Percentiles rank a stretch among this genome's conserved stretches.
Conservation (phyloP, 1,284 basidiomycete species). For the Pseudozyma thailandica region DNA sequence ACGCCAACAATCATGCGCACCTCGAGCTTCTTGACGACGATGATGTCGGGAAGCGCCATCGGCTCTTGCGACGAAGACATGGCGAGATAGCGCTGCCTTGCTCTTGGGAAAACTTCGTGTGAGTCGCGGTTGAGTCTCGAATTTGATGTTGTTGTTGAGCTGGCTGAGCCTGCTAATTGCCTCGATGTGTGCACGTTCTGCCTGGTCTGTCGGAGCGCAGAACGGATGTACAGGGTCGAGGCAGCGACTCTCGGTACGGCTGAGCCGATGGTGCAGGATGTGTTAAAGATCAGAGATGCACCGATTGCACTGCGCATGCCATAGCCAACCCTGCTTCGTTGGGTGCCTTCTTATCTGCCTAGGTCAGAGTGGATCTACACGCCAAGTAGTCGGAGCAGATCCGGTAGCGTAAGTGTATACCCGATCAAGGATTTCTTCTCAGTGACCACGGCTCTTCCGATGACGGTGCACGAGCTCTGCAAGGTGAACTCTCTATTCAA, state of each 20-base stretch:
- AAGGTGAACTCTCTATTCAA: background rate
- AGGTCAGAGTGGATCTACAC: too few relatives aligned
- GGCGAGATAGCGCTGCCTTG: slow-evolving; percentile 5
- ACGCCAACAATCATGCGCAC: slow-evolving; percentile 63
- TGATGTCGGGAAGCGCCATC: slow-evolving; percentile 54
- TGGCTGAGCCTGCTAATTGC: background rate
- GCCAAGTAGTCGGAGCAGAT: too few relatives aligned
- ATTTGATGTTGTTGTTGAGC: background rate
- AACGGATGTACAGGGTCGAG: slow-evolving; percentile 1
- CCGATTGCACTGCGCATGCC: slow-evolving; percentile 17
- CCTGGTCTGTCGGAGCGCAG: background rate
- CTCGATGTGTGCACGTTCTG: background rate
- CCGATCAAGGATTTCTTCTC: too few relatives aligned
- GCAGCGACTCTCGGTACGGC: slow-evolving; percentile 5
- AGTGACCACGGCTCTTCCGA: slow-evolving; percentile 6
- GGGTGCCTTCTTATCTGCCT: too few relatives aligned
- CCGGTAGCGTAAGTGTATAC: too few relatives aligned
- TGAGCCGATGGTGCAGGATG: slow-evolving; percentile 3
- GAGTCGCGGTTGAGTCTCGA: too few relatives aligned
- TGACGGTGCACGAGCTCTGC: background rate
- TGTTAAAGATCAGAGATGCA: background rate
- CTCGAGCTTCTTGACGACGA: slow-evolving; percentile 56
- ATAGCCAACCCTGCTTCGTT: too few relatives aligned
- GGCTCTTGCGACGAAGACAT: slow-evolving; percentile 18
- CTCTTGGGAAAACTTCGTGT: background rate